Conservation (phyloP, 768 basidiomycete species). For the Russula sp. region DNA sequence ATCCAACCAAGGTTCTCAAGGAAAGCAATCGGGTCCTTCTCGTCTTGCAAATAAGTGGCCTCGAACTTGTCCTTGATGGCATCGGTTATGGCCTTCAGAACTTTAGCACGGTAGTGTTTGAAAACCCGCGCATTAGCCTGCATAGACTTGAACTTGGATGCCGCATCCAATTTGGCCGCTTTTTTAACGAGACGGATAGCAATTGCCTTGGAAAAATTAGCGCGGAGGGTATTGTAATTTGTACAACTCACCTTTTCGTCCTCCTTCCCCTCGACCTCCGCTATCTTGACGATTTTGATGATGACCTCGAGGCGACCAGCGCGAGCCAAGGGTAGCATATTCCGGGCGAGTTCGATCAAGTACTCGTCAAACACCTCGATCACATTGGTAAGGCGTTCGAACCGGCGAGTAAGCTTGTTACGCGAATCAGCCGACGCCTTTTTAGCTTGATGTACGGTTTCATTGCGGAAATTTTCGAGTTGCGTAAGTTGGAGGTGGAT, state of each 20-base stretch:
- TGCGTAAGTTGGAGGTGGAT: conserved; percentile 90
- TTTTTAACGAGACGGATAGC: conserved; percentile 93
- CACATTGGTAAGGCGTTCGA: conserved; percentile 76
- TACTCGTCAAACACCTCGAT: conserved; percentile 82
- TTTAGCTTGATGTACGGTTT: conserved; percentile 92
- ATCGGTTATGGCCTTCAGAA: conserved; percentile 70
- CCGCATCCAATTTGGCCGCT: conserved; percentile 85
- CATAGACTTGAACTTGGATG: conserved; percentile 89
- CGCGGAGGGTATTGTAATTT: conserved; percentile 4
- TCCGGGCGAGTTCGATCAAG: conserved; percentile 66
- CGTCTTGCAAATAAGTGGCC: conserved; percentile 52
- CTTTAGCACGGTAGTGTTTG: conserved; percentile 92
- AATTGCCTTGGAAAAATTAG: conserved; percentile 55
- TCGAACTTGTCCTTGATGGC: conserved; percentile 71
- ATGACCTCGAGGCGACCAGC: conserved; percentile 79
- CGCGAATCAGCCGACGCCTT: conserved; percentile 61
- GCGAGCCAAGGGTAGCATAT: conserved; percentile 71
- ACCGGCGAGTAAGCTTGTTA: conserved; percentile 65
- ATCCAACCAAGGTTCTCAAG: conserved; percentile 80
- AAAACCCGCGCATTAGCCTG: conserved; percentile 88
- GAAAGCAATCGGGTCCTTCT: conserved; percentile 62
- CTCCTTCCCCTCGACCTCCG: conserved; percentile 85
- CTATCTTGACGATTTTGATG: conserved; percentile 87
- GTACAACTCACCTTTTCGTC: conserved; percentile 73
- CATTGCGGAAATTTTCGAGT: conserved; percentile 89